These are phyloP conservation scores for Epichloe bromicola DNA, from an alignment of 2,329 filamentous ascomycete species.

Conservation along the genomic window DNA sequence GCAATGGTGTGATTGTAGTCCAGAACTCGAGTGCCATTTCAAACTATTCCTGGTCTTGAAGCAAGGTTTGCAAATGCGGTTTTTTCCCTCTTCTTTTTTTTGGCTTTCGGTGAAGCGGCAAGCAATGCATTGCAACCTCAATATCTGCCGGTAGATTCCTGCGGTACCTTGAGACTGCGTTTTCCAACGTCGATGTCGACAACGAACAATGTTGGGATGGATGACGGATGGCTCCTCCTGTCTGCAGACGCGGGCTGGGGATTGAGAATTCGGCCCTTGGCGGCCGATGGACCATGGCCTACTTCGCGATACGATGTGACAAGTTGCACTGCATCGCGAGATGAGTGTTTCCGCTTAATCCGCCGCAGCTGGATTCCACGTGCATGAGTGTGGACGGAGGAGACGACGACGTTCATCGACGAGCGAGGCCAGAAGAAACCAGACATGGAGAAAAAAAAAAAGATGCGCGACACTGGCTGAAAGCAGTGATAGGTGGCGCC, in stretches of 20 bases:
- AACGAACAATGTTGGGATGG: neutral
- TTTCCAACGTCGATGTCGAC: neutral
- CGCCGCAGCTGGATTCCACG: neutral
- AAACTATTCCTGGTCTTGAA: neutral
- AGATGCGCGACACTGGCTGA: neutral
- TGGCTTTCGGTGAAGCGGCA: too few relatives aligned
- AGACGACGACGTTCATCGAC: neutral
- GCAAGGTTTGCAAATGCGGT: neutral
- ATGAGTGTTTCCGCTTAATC: too few relatives aligned
- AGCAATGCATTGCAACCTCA: too few relatives aligned
- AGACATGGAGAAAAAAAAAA: too few relatives aligned
- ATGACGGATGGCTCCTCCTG: neutral
- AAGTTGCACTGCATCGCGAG: too few relatives aligned
- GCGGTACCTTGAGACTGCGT: too few relatives aligned
- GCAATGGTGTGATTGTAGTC: neutral
- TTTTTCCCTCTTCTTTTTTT: neutral
- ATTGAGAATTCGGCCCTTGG: neutral
- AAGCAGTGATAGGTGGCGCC: too few relatives aligned
- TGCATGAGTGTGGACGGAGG: neutral
- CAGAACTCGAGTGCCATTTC: neutral
- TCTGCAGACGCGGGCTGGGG: neutral
- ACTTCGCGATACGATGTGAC: neutral
- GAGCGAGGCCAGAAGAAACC: too few relatives aligned
- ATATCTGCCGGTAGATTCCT: too few relatives aligned
- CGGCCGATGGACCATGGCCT: slow-evolving; percentile 1